These are phyloP conservation scores for Melampsora larici-populina DNA, from an alignment of 1,284 basidiomycete genomes.

Conservation along the genomic window DNA sequence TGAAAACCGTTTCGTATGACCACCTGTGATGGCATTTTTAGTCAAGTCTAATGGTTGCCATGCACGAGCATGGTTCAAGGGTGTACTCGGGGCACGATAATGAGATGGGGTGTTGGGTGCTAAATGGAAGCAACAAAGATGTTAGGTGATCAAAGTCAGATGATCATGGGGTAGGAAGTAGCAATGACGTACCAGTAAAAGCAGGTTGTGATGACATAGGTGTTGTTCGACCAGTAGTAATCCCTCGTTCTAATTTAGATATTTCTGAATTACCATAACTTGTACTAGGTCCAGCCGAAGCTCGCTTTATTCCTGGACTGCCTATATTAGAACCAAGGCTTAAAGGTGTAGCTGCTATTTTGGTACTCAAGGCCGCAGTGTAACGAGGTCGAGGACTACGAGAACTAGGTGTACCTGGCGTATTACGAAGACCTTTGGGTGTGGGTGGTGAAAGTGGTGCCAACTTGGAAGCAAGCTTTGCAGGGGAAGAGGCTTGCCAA, in stretches of 20 bases:
- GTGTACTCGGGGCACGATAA: background rate
- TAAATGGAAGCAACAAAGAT: background rate
- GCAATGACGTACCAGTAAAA: background rate
- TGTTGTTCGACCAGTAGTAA: background rate
- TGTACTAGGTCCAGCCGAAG: background rate
- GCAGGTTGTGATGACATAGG: background rate
- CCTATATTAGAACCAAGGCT: background rate
- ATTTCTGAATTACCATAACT: background rate
- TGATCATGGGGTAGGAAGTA: background rate
- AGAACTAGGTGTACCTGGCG: conserved; percentile 26
- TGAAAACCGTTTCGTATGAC: conserved; percentile 1
- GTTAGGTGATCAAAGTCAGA: background rate
- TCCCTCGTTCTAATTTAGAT: background rate
- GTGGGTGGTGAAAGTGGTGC: conserved; percentile 9
- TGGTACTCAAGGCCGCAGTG: conserved; percentile 23
- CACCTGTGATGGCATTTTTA: background rate
- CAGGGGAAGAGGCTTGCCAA: conserved; percentile 30
- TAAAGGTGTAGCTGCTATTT: background rate
- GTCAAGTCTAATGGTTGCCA: conserved; percentile 2
- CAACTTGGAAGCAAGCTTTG: conserved; percentile 35
- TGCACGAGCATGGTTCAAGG: background rate
- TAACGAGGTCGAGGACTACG: conserved; percentile 31
- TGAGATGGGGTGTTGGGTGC: conserved; percentile 4
- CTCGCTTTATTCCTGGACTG: background rate
- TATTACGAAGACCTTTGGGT: background rate